Base-by-base conservation (phyloP, 2,329 filamentous ascomycete species). In the Paracoccidioides brasiliensis region DNA sequence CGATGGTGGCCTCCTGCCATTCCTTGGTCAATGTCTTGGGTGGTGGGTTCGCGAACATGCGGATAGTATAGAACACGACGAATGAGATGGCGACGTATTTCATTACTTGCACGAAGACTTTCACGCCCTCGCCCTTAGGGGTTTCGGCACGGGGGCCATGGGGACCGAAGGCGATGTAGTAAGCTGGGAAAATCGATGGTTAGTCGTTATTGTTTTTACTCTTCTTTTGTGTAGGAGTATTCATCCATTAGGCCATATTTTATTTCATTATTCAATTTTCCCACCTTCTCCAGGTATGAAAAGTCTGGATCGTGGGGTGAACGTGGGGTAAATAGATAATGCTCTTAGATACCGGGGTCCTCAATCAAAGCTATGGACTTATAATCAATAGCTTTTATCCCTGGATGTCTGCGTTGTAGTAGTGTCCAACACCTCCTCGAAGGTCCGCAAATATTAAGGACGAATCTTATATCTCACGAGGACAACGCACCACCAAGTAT, bases 121-220 rank as follows among this genome's bases (percentile, higher is more conserved):
- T 90, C 74, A 82, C 80, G 74, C 79, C 80, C 80, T 96, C 91
- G 67, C 88, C 91, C 63, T 93, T 86, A 60, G 91, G 88, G 63
- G 86, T 73, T 60, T 80, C 77, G 64, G 91, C 84, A 66, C 93
- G 91, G 66, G 93, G 93, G 57, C 93, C 93, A 75, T 98, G 93
- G 69, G 90, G 85, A 63, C 93, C 93, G 71, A 98, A 98, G 63
- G 93, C 90, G 69, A 98, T 95, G 85, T 88, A 98, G 83, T 97
- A 98, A 62, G 93, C 93, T 98, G 72, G 55, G 49, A 30, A 37
- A 46, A 52, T 48, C 4, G 52, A 42, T 50, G 54, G 52, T 53
- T 49, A 55, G 37, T n/a, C 35, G 6, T 42, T 14, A 12, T 30
- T 22, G 14, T 46, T 12, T 28, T 9, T 46, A 22, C 22, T 10